Evolutionary conservation across 164 flowering plant genomes (phyloP), one percentile per base, ranked within the genome.

Genomic region (Stephania japonica): DNA sequence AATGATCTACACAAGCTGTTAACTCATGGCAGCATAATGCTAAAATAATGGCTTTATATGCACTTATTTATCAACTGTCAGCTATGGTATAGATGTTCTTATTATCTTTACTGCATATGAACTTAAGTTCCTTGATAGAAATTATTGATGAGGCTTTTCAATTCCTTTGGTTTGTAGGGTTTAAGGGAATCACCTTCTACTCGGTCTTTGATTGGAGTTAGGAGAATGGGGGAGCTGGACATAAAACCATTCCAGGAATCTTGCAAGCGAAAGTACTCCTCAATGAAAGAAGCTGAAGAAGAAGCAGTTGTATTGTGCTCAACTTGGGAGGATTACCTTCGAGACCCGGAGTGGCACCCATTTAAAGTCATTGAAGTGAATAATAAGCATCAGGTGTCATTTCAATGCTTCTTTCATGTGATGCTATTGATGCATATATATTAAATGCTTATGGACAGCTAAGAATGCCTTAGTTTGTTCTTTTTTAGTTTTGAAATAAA

Each of bases 181-280:
- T 75, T 90, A 81, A 83, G 83, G 77, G 93, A 89, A 0, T 63
- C 79, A n/a, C n/a, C n/a, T 2, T 61, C 86, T 24, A 25, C 18
- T 59, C 74, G 77, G 69, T 70, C 79, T 67, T 53, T 68, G 26
- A 87, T 93, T 80, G 88, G 91, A 65, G 77, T 93, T 13, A 91
- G 85, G 82, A 85, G 93, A 76, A 88, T 94, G 97, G 98, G 98
- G 63, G 96, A 90, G 65, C 87, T 91, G 26, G 87, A 88, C 18
- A 73, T 43, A 38, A 84, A 81, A 73, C 89, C 94, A 38, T 92
- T 91, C 75, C 79, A 65, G 21, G 84, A 84, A 38, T 91, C 87
- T 26, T 76, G 87, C 86, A 88, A 87, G 81, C 75, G 71, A 70
- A 91, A 78, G 69, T 91, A 86, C 78, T n/a, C n/a, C n/a, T 72